These are phyloP conservation scores for Neurospora sp. DNA, from an alignment of 495 filamentous ascomycete species.

Conservation along the genomic window DNA sequence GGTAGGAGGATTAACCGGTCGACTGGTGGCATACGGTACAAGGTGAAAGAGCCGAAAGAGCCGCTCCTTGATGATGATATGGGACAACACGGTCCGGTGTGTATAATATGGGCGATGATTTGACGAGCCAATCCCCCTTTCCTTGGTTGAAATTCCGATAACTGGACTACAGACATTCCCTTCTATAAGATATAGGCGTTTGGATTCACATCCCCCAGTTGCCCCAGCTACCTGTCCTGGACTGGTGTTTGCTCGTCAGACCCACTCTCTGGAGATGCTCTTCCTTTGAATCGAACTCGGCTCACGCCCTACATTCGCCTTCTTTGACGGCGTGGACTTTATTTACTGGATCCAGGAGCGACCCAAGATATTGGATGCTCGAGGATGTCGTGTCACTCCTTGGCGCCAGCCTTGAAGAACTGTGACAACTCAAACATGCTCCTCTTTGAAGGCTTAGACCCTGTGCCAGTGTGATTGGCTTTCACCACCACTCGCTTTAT, in stretches of 20 bases:
- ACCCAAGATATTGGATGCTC: background rate
- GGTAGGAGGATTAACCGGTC: background rate
- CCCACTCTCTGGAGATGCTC: background rate
- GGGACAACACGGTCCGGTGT: background rate
- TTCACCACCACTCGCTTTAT: background rate
- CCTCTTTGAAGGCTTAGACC: background rate
- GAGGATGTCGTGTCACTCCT: background rate
- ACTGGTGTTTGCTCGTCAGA: background rate
- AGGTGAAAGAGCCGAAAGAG: background rate
- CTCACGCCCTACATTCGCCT: background rate
- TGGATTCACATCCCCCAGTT: background rate
- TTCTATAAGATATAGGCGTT: background rate
- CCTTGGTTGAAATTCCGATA: background rate
- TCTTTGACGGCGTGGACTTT: background rate
- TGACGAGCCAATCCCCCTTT: background rate
- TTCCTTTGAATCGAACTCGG: background rate
- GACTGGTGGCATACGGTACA: background rate
- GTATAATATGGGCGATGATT: background rate
- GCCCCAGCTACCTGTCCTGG: background rate
- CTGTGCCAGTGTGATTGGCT: background rate
- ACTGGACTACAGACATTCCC: background rate
- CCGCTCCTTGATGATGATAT: background rate
- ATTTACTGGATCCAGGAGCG: background rate
- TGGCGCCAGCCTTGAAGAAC: background rate
- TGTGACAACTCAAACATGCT: background rate